These are phyloP conservation scores for Biscogniauxia mediterranea DNA, from an alignment of 2,329 filamentous ascomycete species.

Conservation along the genomic window DNA sequence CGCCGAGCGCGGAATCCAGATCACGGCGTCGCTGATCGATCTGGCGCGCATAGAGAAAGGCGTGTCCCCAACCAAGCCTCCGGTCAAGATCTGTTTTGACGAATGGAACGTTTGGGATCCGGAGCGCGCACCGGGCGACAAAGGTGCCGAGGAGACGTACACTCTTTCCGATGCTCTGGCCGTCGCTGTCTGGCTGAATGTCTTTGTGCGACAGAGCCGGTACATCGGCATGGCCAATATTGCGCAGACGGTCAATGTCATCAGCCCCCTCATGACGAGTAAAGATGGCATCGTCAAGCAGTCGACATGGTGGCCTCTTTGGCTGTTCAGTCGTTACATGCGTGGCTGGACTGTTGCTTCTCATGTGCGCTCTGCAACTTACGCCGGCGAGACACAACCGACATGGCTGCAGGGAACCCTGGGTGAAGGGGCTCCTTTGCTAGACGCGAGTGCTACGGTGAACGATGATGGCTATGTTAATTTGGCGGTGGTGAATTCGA, in stretches of 20 bases:
- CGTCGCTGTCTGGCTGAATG: slow-evolving; percentile 74
- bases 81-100: slow-evolving; percentile 75
- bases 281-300: slow-evolving; percentile 64
- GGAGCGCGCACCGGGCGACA: slow-evolving; percentile 65
- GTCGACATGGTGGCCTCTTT: slow-evolving; percentile 72
- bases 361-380: slow-evolving; percentile 62
- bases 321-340: slow-evolving; percentile 71
- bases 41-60: slow-evolving; percentile 69
- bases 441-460: slow-evolving; percentile 65
- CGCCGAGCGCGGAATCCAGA: slow-evolving; percentile 72
- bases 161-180: slow-evolving; percentile 73
- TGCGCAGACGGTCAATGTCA: slow-evolving; percentile 76
- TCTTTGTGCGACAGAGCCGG: slow-evolving; percentile 69
- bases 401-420: slow-evolving; percentile 63
- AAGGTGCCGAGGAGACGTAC: slow-evolving; percentile 72
- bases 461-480: slow-evolving; percentile 59
- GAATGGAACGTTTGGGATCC: slow-evolving; percentile 87
- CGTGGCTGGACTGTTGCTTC: slow-evolving; percentile 66
- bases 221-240: slow-evolving; percentile 77
- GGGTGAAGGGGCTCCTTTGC: slow-evolving; percentile 58
- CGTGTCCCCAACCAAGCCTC: slow-evolving; percentile 56
- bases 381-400: slow-evolving; percentile 65
- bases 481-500: slow-evolving; percentile 72
- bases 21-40: slow-evolving; percentile 67
- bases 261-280: slow-evolving; percentile 72